phyloP scores from a whole-genome alignment of 305 asterid species.

The Striga hermonthica region DNA sequence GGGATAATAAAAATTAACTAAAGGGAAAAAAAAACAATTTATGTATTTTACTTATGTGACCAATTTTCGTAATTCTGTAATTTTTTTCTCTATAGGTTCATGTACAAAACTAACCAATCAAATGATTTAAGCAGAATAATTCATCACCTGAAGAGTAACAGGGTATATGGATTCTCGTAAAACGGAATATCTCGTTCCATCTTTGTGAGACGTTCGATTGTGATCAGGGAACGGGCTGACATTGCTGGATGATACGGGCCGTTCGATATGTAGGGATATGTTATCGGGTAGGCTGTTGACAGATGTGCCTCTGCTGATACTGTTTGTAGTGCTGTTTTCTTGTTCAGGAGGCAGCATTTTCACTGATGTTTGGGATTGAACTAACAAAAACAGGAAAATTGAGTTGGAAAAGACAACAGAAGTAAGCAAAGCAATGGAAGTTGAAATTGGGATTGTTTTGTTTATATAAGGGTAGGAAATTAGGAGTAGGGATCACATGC shows the following conservation, averaged over 20 bases:
- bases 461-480: no score
- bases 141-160: slow-evolving; percentile 54
- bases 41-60: no score
- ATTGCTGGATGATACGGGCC: slow-evolving; percentile 40
- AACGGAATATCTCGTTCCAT: slow-evolving; percentile 42
- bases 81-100: no score
- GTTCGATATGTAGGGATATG: slow-evolving; percentile 42
- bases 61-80: no score
- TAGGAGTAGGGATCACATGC: no score
- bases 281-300: slow-evolving; percentile 34
- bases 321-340: slow-evolving; percentile 36
- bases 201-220: slow-evolving; percentile 29
- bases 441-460: no score
- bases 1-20: neutral
- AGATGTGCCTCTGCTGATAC: slow-evolving; percentile 33
- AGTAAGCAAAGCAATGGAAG: no score
- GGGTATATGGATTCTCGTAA: slow-evolving; percentile 54
- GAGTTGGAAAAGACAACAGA: no score
- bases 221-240: slow-evolving; percentile 43
- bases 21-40: neutral
- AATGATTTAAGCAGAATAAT: neutral
- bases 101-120: neutral
- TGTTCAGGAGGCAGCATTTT: slow-evolving; percentile 76
- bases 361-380: no score
- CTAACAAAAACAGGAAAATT: no score